Conservation (phyloP, 1,284 basidiomycete genomes). For the Anthracocystis walkeri region DNA sequence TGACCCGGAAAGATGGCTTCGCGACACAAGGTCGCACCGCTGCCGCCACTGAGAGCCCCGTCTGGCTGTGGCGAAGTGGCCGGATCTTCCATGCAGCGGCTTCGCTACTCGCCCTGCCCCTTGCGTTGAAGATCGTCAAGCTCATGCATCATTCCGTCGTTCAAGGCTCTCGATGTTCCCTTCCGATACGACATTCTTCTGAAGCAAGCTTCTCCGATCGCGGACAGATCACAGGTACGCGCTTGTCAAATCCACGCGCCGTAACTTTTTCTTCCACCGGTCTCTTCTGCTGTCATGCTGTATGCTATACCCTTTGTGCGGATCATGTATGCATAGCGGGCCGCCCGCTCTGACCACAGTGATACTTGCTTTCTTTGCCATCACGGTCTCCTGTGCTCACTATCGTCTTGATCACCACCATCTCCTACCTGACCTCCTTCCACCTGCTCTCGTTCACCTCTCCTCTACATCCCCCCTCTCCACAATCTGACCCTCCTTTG, state of each 20-base stretch:
- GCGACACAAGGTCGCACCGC: too few relatives aligned
- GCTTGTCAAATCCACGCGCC: background rate
- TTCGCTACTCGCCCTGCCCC: slow-evolving; percentile 17
- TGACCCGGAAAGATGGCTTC: background rate
- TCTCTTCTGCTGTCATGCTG: background rate
- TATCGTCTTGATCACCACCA: too few relatives aligned
- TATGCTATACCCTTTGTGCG: background rate
- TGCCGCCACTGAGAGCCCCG: background rate
- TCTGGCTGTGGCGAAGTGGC: slow-evolving; percentile 9
- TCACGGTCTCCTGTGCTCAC: too few relatives aligned
- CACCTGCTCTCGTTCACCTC: too few relatives aligned
- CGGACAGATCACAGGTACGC: background rate
- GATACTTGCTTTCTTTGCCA: too few relatives aligned
- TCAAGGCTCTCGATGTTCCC: background rate
- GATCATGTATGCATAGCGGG: too few relatives aligned
- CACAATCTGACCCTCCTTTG: background rate
- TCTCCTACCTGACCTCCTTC: too few relatives aligned
- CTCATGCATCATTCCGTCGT: slow-evolving; percentile 2
- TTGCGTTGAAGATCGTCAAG: slow-evolving; percentile 38
- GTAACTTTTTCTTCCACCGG: background rate
- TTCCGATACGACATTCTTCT: slow-evolving; percentile 1
- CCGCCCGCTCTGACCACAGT: too few relatives aligned
- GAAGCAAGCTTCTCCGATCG: background rate
- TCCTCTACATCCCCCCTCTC: slow-evolving; percentile 1
- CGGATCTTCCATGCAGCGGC: slow-evolving; percentile 4